Evolutionary conservation across 805 yeast species (phyloP), one percentile per base, ranked within the genome.

Genomic region (Barnettozyma vustinii): DNA sequence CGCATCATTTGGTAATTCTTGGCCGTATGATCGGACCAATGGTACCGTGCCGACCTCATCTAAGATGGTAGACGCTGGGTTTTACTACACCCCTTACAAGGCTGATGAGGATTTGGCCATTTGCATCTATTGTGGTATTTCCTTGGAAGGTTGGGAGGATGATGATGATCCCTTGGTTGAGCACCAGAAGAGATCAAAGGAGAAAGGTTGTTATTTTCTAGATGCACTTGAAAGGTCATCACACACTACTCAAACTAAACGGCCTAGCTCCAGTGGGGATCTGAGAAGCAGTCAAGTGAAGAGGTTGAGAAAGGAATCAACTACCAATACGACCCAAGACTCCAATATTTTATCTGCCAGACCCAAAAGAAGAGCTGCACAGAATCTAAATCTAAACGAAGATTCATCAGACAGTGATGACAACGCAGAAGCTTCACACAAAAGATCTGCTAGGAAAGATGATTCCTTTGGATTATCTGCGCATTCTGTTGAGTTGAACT

Each of bases 141-240:
- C 83, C 0, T 65, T 79, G 15, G 85, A 84, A 46, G 90, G 89
- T 3, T 87, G 95, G 95, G 86, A 77, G 50, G 60, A 65, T 1
- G 72, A 68, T 2, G 94, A 87, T 63, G 80, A 76, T 50, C 92
- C 91, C 0, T 50, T 73, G 9, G 69, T 55, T 15, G 89, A 81
- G 54, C 94, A 86, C 59, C 52, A 58, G n/a, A 63, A 66, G 46
- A 60, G 77, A 44, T 63, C 67, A 20, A 71, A 69, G 2, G 58
- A 68, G 25, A 44, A 68, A 30, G 49, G 39, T 1, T 73, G 84
- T 61, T 65, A 69, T 53, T 65, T 72, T 36, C 39, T 61, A 16
- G 36, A 47, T 2, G 41, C 45, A 19, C 18, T 49, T 4, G 39
- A 42, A 19, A 12, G 16, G 6, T 30, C 33, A 15, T 9, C 33